Evolutionary conservation across 495 filamentous ascomycete species (phyloP), one percentile per base, ranked within the genome.

Genomic region (Podospora didyma): DNA sequence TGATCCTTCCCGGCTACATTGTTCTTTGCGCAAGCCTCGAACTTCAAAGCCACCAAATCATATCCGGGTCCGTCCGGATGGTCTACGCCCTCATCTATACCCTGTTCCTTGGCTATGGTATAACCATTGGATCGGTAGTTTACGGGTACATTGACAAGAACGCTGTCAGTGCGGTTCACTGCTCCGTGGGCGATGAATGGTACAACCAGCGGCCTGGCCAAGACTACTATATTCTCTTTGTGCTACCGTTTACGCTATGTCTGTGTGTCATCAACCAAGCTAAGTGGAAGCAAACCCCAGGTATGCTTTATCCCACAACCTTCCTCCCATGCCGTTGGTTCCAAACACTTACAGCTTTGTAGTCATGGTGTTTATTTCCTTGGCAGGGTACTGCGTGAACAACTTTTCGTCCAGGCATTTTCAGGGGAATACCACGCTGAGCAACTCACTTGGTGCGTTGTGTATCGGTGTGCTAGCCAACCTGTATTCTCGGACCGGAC

Each of bases 81-180:
- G 90, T 97, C 6, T 96, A 97, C 60, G 90, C 93, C 7, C 88
- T 97, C 53, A 93, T 97, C 28, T 97, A 97, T 71, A 93, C 92
- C 0, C 78, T 97, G 2, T 96, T 97, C 71, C 86, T 97, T 7
- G 93, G 93, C n/a, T 97, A 93, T 63, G 94, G 93, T 7, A 96
- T 97, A 62, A 97, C 94, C 5, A 89, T 97, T 35, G 93, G 93
- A 23, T 93, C 93, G 0, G 88, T 89, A 2, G 78, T 97, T 7
- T 96, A 95, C 63, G 94, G 93, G 19, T 76, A 92, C 20, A 77
- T 96, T 53, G 89, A 96, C 70, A 39, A 75, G 2, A 75, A 89
- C 26, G 93, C 93, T 14, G 85, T 88, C 2, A 87, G 85, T 16
- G 82, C 74, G 1, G 89, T 90, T 9, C 85, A 78, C 20, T 96